phyloP scores from a whole-genome alignment of 176 grass and related monocot genomes.

The Aegilops longissima region DNA sequence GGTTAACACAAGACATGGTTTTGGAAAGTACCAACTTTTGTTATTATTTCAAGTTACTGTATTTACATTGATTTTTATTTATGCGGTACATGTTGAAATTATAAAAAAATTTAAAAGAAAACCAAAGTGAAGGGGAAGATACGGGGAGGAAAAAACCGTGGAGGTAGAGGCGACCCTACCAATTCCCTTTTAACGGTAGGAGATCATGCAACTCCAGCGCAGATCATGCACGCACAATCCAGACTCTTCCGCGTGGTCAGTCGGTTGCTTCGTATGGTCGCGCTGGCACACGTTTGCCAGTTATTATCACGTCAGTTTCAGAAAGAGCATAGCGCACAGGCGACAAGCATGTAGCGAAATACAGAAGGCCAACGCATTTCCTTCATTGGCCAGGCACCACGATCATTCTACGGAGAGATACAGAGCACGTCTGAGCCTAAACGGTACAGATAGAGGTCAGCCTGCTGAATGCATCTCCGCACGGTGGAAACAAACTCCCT shows the following conservation, averaged over 20 bases:
- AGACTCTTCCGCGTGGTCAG: constrained; percentile 14
- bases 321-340: background rate
- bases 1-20: too few species aligned
- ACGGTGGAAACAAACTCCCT: background rate
- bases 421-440: background rate
- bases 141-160: too few species aligned
- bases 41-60: too few species aligned
- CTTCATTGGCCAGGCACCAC: constrained; percentile 1
- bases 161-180: too few species aligned
- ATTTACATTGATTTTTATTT: too few species aligned
- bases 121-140: too few species aligned
- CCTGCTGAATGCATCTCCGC: background rate
- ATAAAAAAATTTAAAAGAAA: too few species aligned
- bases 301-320: constrained; percentile 12
- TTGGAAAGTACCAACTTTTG: too few species aligned
- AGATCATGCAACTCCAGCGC: too few species aligned
- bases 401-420: background rate
- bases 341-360: background rate
- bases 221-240: background rate
- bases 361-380: background rate
- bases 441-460: background rate
- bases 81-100: too few species aligned
- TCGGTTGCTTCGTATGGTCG: constrained; percentile 34
- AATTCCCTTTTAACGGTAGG: too few species aligned
- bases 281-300: constrained; percentile 1